Evolutionary conservation across 768 basidiomycete species (phyloP).

Genomic region (Boletus fagicola): DNA sequence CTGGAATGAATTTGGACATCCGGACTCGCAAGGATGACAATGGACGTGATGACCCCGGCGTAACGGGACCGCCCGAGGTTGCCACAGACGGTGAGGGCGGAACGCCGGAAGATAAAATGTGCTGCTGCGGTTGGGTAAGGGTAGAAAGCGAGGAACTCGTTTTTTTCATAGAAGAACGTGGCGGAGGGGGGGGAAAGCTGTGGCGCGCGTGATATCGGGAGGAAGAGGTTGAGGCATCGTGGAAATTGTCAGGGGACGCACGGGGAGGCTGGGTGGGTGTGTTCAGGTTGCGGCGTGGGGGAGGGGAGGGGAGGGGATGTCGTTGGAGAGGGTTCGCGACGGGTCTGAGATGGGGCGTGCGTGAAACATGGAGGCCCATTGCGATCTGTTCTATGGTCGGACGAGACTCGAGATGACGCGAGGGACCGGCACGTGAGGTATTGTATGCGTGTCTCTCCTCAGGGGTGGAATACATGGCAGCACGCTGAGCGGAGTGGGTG

Average conservation of each 20-base stretch:
- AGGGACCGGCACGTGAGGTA: slow-evolving; percentile 35
- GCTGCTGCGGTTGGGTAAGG: slow-evolving; percentile 22
- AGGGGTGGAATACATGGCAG: slow-evolving; percentile 42
- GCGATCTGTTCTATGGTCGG: slow-evolving; percentile 76
- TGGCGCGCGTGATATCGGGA: slow-evolving; percentile 23
- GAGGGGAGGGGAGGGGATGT: slow-evolving; percentile 18
- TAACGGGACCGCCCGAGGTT: slow-evolving; percentile 32
- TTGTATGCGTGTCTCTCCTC: slow-evolving; percentile 36
- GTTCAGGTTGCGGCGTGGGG: slow-evolving; percentile 19
- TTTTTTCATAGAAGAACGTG: slow-evolving; percentile 67
- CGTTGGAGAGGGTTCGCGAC: slow-evolving; percentile 21
- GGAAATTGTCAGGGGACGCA: slow-evolving; percentile 23
- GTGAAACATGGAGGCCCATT: slow-evolving; percentile 76
- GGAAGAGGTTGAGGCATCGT: slow-evolving; percentile 21
- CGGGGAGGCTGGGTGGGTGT: slow-evolving; percentile 28
- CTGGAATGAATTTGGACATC: slow-evolving; percentile 52
- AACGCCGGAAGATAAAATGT: slow-evolving; percentile 9
- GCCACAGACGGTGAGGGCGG: slow-evolving; percentile 36
- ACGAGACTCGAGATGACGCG: slow-evolving; percentile 43
- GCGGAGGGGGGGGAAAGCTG: slow-evolving; percentile 52
- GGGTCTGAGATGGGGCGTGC: slow-evolving; percentile 67
- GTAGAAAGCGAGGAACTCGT: slow-evolving; percentile 30
- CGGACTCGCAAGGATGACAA: slow-evolving; percentile 44
- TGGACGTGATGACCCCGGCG: slow-evolving; percentile 28
- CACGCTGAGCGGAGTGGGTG: slow-evolving; percentile 20